Base-by-base conservation (phyloP, 495 filamentous ascomycete species). In the Podospora tetraspora region DNA sequence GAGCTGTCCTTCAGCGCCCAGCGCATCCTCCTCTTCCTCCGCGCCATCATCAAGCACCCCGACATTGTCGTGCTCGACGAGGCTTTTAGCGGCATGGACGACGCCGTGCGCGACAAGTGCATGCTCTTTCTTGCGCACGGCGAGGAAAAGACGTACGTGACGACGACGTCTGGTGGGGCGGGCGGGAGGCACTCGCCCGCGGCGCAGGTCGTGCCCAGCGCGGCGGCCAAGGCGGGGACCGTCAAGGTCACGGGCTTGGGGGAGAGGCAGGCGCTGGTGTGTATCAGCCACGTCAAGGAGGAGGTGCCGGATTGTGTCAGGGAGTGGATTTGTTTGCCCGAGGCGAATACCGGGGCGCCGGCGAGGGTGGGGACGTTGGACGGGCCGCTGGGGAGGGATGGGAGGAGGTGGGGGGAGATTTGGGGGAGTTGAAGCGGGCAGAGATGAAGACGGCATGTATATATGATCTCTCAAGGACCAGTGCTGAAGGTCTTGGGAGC, bases 41-140 rank as follows among this genome's bases (percentile, higher is more conserved):
- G 96, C 8, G 91, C 94, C 19, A 80, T 96, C 37, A 86, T 95
- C 71, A 90, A 93, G 69, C 85, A 85, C 64, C 92, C 93, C 0
- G 94, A 97, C 68, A 85, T 99, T 58, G 84, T 98, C 32, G 91
- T 99, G 52, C 85, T 98, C 2, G 95, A 98, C 72, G 95, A 99
- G 78, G 88, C 95, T 0, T 96, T 97, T 72, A 92, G 91, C 59
- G 93, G 94, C 29, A 92, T 99, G 88, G 88, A 94, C 68, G 87
- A 90, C 56, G 83, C 81, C 0, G 86, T 95, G n/a, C 84, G 93
- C 16, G 89, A 96, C 72, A 93, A 91, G 71, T 97, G 94, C 70
- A 81, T 94, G 64, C 76, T 86, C 0, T 95, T 97, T 73, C 84
- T 99, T 11, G 85, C 87, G 21, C 72, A 81, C 21, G 90, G 90